These are phyloP conservation scores for Nicotiana tomentosiformis DNA, from an alignment of 257 asterid genomes.

Conservation along the genomic window DNA sequence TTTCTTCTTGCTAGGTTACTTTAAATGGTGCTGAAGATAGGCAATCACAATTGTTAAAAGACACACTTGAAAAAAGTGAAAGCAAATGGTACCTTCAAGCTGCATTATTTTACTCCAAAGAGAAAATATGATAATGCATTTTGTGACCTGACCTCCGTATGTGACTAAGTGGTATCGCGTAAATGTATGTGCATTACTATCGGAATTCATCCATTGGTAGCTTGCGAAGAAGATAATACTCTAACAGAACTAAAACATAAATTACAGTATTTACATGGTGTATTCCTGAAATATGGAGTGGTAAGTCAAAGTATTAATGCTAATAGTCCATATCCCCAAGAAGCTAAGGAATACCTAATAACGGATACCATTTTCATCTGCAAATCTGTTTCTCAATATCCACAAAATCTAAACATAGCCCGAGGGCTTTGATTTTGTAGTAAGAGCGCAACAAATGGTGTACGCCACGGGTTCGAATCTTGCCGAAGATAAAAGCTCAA, in stretches of 20 bases:
- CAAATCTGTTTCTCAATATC: background rate
- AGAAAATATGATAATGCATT: background rate
- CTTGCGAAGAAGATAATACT: conserved; percentile 15
- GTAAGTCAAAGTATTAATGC: conserved; percentile 21
- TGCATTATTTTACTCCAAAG: background rate
- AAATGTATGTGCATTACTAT: conserved; percentile 45
- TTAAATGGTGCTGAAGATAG: conserved; percentile 21
- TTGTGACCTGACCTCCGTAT: too few relatives aligned
- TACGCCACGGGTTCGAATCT: too few relatives aligned
- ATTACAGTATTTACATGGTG: conserved; percentile 15
- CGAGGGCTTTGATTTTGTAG: too few relatives aligned
- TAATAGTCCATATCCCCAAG: too few relatives aligned
- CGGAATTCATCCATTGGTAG: conserved; percentile 41
- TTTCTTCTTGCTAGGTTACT: conserved; percentile 30
- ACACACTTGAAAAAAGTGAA: conserved; percentile 36
- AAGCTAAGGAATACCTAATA: background rate
- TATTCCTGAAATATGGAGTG: conserved; percentile 41
- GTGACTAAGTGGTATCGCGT: background rate
- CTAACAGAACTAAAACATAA: conserved; percentile 8
- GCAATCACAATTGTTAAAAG: conserved; percentile 42
- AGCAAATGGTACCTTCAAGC: conserved; percentile 40
- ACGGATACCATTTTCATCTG: background rate
- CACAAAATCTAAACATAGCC: background rate
- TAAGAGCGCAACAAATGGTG: too few relatives aligned
- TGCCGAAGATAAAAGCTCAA: too few relatives aligned